phyloP scores from a whole-genome alignment of 2,329 filamentous ascomycete species.

The Cordyceps cateniannulata region DNA sequence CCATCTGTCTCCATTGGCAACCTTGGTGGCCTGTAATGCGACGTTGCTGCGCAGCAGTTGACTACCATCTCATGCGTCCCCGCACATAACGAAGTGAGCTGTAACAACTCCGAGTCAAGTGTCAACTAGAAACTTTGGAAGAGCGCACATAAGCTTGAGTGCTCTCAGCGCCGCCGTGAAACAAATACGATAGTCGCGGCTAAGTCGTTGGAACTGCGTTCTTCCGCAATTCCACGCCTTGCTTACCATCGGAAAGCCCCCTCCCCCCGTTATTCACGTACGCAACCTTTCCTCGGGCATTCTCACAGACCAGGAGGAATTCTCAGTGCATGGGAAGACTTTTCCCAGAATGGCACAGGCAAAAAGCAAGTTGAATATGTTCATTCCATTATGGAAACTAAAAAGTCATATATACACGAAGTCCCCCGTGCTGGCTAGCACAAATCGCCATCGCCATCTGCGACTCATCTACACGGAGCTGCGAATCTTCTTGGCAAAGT shows the following conservation, averaged over 20 bases:
- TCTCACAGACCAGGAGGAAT: no score
- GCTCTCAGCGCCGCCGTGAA: background rate
- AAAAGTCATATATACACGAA: conserved; percentile 9
- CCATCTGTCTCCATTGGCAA: background rate
- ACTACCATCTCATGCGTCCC: background rate
- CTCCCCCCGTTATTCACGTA: no score
- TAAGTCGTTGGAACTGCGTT: background rate
- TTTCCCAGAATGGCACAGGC: background rate
- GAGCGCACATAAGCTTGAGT: background rate
- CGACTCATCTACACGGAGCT: background rate
- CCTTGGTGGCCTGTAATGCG: background rate
- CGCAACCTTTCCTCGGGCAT: no score
- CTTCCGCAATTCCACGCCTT: no score
- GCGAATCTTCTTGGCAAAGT: conserved; percentile 23
- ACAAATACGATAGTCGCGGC: background rate
- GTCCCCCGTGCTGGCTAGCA: background rate
- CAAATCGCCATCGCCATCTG: no score
- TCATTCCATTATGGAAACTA: background rate
- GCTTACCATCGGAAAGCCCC: no score
- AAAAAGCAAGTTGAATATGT: background rate
- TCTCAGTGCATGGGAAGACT: background rate
- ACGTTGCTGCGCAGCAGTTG: background rate
- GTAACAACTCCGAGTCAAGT: background rate
- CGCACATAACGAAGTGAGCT: background rate
- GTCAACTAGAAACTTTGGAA: background rate